Base-by-base conservation (phyloP, 345 rosid genomes). In the Moricandia arvensis region DNA sequence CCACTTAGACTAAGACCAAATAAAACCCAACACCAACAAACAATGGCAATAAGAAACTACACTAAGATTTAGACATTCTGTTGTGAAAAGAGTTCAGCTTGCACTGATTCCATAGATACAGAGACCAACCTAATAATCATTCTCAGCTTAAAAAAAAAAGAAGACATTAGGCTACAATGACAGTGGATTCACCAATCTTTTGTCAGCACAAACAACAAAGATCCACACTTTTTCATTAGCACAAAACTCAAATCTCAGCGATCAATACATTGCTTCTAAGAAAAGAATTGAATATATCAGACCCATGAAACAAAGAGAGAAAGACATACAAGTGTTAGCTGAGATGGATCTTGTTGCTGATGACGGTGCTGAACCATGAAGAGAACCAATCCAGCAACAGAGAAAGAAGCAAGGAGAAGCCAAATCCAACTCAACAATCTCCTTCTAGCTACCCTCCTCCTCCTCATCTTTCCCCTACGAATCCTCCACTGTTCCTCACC, bases 371-470 rank as follows among this genome's bases (percentile, higher is more conserved):
- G 97, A 80, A 89, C 86, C 63, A 88, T 81, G 75, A 95, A 92
- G 80, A 95, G 83, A 68, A 90, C 77, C 83, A 90, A 84, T 78
- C 91, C 99, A 4, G 85, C 99, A 71, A 84, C 45, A 65, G 85
- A 83, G 80, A 90, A 95, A 66, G 84, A 60, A 53, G 81, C 90
- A 68, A 92, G 86, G 82, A 92, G 86, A 76, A 75, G 79, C 90
- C 92, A 89, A 86, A 95, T 92, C 97, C 93, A 90, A 75, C 60
- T 86, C 74, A 96, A 83, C 26, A 90, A 72, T 83, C 83, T 92
- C 97, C 97, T 88, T 74, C 97, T 86, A 76, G 83, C 90, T 83
- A 86, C 89, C 90, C 99, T 97, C 96, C 55, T 91, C 87, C 91
- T 81, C 98, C 89, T 89, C 92, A 83, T 86, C 16, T 54, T 29